Percentiles rank a stretch among this genome's conserved stretches.
These are phyloP conservation scores for Schizochytrium sp. DNA, from an alignment of 108 stramenopile genomes.

Conservation along the genomic window DNA sequence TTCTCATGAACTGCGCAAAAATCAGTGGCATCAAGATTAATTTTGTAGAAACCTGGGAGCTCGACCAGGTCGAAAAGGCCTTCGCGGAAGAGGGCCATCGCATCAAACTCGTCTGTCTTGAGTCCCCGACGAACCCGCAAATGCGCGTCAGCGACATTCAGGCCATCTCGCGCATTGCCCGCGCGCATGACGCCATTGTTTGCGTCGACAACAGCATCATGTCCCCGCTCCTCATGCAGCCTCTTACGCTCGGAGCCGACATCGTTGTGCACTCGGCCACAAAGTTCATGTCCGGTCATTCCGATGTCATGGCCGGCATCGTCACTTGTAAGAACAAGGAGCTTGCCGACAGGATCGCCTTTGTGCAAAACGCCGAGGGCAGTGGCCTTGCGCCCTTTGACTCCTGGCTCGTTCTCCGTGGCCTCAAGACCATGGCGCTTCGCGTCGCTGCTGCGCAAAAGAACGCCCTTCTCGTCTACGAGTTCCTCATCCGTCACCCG, in stretches of 20 bases:
- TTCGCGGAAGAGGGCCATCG: background rate
- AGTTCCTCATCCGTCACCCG: background rate
- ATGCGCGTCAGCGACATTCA: conserved; percentile 20
- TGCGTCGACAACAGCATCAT: conserved; percentile 26
- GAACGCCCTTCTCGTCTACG: conserved; percentile 21
- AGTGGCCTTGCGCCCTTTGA: conserved; percentile 24
- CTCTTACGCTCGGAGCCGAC: conserved; percentile 28
- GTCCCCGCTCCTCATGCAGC: conserved; percentile 21
- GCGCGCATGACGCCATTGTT: background rate
- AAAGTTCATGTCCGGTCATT: conserved; percentile 30
- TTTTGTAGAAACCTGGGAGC: background rate
- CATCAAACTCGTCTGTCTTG: background rate
- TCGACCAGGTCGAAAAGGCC: background rate
- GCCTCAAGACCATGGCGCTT: conserved; percentile 30
- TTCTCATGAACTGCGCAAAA: background rate
- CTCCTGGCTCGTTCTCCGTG: conserved; percentile 21
- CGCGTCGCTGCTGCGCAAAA: conserved; percentile 1
- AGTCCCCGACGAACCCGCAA: conserved; percentile 33
- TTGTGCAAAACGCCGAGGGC: conserved; percentile 26
- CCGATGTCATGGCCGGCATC: conserved; percentile 29
- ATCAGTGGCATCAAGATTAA: background rate
- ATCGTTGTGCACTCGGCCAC: conserved; percentile 31
- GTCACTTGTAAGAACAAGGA: background rate
- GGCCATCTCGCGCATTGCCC: background rate
- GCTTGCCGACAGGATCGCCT: background rate